Evolutionary conservation across 176 grass and related monocot genomes (phyloP).

Genomic region (Zoysia pacifica): DNA sequence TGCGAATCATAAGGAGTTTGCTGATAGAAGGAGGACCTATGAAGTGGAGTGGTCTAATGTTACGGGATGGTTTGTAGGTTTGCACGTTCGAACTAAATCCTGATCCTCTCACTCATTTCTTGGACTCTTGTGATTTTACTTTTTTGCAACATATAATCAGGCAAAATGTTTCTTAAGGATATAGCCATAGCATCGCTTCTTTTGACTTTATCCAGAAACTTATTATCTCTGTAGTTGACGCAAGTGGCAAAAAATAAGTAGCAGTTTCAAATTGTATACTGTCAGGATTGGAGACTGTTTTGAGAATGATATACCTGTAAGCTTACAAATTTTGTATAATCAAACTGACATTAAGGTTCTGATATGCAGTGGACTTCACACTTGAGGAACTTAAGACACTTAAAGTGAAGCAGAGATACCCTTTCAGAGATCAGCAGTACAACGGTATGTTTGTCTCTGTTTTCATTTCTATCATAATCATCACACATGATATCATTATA

Average conservation of each 20-base stretch:
- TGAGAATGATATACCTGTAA: slow-evolving; percentile 24
- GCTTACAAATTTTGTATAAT: slow-evolving; percentile 9
- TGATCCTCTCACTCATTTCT: slow-evolving; percentile 15
- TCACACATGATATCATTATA: not conserved
- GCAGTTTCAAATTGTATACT: slow-evolving; percentile 17
- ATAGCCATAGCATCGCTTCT: not conserved
- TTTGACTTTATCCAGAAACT: slow-evolving; percentile 11
- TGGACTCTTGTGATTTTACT: slow-evolving; percentile 21
- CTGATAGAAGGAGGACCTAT: slow-evolving; percentile 84
- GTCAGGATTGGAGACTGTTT: slow-evolving; percentile 4
- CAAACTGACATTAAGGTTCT: slow-evolving; percentile 26
- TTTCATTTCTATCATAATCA: not conserved
- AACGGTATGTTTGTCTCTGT: slow-evolving; percentile 47
- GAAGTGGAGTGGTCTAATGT: slow-evolving; percentile 73
- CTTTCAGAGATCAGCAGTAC: slow-evolving; percentile 78
- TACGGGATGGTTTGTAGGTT: slow-evolving; percentile 93
- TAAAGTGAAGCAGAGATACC: slow-evolving; percentile 68
- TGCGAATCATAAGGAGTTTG: slow-evolving; percentile 59
- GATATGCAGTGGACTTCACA: slow-evolving; percentile 74
- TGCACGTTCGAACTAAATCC: slow-evolving; percentile 24
- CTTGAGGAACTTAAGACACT: slow-evolving; percentile 74
- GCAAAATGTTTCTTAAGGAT: not conserved
- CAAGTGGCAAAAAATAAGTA: slow-evolving; percentile 1
- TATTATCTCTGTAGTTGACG: slow-evolving; percentile 1
- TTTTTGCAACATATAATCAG: slow-evolving; percentile 4